Conservation (phyloP, 2,329 filamentous ascomycete genomes). For the Clonostachys rhizophaga region DNA sequence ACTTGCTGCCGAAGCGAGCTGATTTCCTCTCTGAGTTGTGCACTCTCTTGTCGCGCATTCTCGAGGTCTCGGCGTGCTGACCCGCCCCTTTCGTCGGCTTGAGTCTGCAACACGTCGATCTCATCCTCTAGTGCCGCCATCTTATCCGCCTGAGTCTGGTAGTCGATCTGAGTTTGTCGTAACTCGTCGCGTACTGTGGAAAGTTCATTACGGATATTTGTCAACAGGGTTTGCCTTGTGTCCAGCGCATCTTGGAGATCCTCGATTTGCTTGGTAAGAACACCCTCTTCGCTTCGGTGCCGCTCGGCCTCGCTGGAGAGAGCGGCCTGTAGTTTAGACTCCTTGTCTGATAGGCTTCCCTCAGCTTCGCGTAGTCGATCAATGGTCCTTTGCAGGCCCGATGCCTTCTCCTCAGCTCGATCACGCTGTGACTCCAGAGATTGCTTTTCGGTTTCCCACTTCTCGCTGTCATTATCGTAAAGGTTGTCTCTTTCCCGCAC, state of each 20-base stretch:
- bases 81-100: constrained; percentile 6
- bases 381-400: constrained; percentile 65
- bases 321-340: constrained; percentile 61
- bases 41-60: constrained; percentile 25
- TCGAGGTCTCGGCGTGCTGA: constrained; percentile 34
- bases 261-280: constrained; percentile 68
- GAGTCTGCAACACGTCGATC: constrained; percentile 62
- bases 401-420: constrained; percentile 62
- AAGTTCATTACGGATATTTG: constrained; percentile 62
- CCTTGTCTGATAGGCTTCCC: constrained; percentile 62
- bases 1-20: constrained; percentile 14
- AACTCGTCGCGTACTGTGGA: constrained; percentile 64
- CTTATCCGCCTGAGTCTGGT: constrained; percentile 59
- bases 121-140: constrained; percentile 69
- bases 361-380: constrained; percentile 65
- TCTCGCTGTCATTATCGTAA: constrained; percentile 66
- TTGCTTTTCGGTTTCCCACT: constrained; percentile 65
- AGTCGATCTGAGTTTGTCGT: constrained; percentile 60
- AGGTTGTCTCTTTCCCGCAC: constrained; percentile 66
- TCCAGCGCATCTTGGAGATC: constrained; percentile 69
- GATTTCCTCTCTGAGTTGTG: constrained; percentile 29
- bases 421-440: constrained; percentile 62
- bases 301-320: constrained; percentile 68
- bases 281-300: constrained; percentile 66
- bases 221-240: constrained; percentile 59